Evolutionary conservation across 176 grass and related monocot species (phyloP), one percentile per base, ranked within the genome.

Genomic region (Zizania latifolia): DNA sequence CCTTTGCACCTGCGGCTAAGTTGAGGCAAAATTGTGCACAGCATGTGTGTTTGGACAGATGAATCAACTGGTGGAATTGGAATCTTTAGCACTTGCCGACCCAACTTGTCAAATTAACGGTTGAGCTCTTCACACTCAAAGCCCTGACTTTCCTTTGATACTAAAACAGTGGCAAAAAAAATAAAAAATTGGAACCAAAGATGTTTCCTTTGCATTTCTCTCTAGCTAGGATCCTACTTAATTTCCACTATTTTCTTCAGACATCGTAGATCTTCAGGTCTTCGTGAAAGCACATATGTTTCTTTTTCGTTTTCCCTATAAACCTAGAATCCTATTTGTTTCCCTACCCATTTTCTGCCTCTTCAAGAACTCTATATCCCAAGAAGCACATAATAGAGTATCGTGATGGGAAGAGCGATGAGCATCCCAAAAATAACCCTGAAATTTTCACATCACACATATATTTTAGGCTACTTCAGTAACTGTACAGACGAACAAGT

Each of bases 341-440:
- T 77, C 37, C 32, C 68, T 70, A 78, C 24, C 4, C 4, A 34
- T 39, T 21, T 77, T 8, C 62, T 39, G 71, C 50, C 59, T 68
- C 78, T 56, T 86, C 78, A 61, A 55, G 19, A 44, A 29, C 58
- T 32, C 66, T 94, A 98, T 67, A 98, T 76, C 69, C 94, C 94
- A 50, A 98, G 84, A 74, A 98, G 91, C 74, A 94, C 75, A 63
- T 98, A 98, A 70, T 98, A 92, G 56, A 98, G 88, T 86, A 98
- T 89, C 2, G 91, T 98, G 78, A 98, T 94, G 1, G 94, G 94
- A 27, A 98, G 85, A 2, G 88, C 90, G 64, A 98, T 64, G 5
- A 98, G 94, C 94, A 98, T 98, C 46, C 94, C 94, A 35, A 98
- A 98, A 53, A 98, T 98, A 76, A 98, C 91, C 81, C 89, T 98